phyloP scores from a whole-genome alignment of 768 basidiomycete genomes.

The Leucocoprinus sp. region DNA sequence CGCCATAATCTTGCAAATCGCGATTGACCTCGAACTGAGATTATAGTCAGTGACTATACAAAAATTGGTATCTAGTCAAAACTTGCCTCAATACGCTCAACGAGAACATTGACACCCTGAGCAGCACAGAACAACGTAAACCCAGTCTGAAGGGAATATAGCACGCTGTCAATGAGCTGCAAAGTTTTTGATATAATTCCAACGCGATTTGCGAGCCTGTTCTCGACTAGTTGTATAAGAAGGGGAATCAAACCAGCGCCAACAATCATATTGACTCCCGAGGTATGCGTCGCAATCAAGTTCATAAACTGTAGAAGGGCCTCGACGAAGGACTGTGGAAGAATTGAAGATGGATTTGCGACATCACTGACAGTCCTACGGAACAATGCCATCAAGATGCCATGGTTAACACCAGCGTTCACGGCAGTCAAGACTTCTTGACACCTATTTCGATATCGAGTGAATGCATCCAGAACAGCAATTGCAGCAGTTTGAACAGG shows the following conservation, averaged over 20 bases:
- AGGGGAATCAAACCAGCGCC: conserved; percentile 88
- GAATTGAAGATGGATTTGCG: conserved; percentile 50
- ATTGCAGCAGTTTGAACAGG: conserved; percentile 79
- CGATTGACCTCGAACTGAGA: conserved; percentile 58
- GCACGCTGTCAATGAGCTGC: conserved; percentile 85
- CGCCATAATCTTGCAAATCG: conserved; percentile 50
- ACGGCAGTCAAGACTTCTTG: conserved; percentile 85
- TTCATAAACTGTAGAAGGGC: conserved; percentile 81
- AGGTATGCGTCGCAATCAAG: conserved; percentile 75
- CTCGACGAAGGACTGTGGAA: conserved; percentile 74
- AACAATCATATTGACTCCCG: conserved; percentile 89
- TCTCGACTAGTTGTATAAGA: conserved; percentile 84
- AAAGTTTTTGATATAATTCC: conserved; percentile 82
- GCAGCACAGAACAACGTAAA: conserved; percentile 82
- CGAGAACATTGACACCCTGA: conserved; percentile 77
- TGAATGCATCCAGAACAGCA: conserved; percentile 84
- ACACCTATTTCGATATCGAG: conserved; percentile 73
- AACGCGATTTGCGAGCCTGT: conserved; percentile 57
- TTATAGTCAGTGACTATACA: conserved; percentile 6
- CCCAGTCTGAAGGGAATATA: conserved; percentile 84
- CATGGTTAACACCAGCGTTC: conserved; percentile 94
- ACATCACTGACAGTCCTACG: conserved; percentile 75
- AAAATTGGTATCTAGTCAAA: neutral
- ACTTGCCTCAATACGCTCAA: conserved; percentile 79
- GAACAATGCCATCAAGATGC: conserved; percentile 83